Conservation (phyloP, 2,329 filamentous ascomycete species). For the Beauveria pseudobassiana region DNA sequence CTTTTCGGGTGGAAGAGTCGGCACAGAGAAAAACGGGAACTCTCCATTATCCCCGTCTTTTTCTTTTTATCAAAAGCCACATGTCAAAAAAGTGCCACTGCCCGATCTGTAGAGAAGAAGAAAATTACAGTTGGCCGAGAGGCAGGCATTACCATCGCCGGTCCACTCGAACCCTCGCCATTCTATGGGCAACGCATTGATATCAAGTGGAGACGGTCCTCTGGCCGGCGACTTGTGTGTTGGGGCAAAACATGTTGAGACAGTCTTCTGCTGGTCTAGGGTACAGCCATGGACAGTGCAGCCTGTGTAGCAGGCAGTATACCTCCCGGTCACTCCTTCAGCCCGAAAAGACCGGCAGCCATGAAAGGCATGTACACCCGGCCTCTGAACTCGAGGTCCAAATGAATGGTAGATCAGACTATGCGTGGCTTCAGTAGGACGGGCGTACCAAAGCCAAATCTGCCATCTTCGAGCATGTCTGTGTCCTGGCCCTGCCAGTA, state of each 20-base stretch:
- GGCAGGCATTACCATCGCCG: constrained; percentile 36
- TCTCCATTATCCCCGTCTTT: constrained; percentile 16
- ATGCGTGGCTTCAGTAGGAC: constrained; percentile 33
- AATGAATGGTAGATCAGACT: constrained; percentile 23
- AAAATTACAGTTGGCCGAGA: constrained; percentile 45
- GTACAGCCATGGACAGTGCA: not conserved
- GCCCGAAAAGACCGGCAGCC: constrained; percentile 46
- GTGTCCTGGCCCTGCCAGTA: constrained; percentile 36
- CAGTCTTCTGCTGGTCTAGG: constrained; percentile 34
- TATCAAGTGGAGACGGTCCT: constrained; percentile 49
- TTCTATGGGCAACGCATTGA: constrained; percentile 52
- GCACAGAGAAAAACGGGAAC: constrained; percentile 22
- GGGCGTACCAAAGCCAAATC: constrained; percentile 22
- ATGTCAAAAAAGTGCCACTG: constrained; percentile 45
- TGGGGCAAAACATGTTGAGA: constrained; percentile 47
- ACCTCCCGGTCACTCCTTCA: constrained; percentile 31
- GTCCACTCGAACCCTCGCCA: constrained; percentile 49
- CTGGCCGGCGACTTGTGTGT: constrained; percentile 47
- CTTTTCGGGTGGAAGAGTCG: constrained; percentile 20
- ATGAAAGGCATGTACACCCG: constrained; percentile 40
- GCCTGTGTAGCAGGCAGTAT: constrained; percentile 14
- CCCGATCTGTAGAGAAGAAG: constrained; percentile 39
- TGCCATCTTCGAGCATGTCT: constrained; percentile 45
- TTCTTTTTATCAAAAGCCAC: constrained; percentile 20
- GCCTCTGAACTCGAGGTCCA: constrained; percentile 28